Evolutionary conservation across 768 basidiomycete genomes (phyloP).

Genomic region (Tulasnella sp.): DNA sequence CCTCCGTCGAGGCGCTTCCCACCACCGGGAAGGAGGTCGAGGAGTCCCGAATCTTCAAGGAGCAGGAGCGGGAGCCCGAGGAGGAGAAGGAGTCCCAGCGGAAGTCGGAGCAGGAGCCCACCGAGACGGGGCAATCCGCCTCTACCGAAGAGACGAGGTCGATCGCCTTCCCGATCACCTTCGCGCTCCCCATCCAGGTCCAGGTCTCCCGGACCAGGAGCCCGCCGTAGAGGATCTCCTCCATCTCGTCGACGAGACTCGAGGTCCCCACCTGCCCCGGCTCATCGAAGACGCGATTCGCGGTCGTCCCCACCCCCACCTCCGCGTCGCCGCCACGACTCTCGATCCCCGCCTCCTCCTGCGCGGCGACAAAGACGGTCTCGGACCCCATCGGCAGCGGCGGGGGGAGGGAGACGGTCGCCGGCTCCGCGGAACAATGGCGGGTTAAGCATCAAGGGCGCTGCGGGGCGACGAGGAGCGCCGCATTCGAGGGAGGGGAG

Average conservation of each 20-base stretch:
- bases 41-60: not conserved
- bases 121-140: not conserved
- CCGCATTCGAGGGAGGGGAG: not conserved
- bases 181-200: constrained; percentile 21
- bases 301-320: constrained; percentile 22
- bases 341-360: constrained; percentile 42
- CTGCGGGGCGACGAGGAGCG: not conserved
- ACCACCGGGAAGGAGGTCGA: constrained; percentile 11
- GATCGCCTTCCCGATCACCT: constrained; percentile 13
- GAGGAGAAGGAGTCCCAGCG: not conserved
- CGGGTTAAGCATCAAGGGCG: constrained; percentile 7
- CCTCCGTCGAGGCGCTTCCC: constrained; percentile 79
- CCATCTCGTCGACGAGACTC: constrained; percentile 33
- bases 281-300: constrained; percentile 24
- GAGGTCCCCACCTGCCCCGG: constrained; percentile 38
- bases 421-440: not conserved
- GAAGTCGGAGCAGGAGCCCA: not conserved
- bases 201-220: constrained; percentile 30
- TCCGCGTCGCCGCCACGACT: constrained; percentile 27
- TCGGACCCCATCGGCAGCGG: not conserved
- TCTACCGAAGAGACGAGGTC: not conserved
- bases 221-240: constrained; percentile 25
- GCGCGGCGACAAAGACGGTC: constrained; percentile 17
- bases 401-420: not conserved
- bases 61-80: not conserved